Evolutionary conservation across 768 basidiomycete genomes (phyloP).

Genomic region (Russula sp.): DNA sequence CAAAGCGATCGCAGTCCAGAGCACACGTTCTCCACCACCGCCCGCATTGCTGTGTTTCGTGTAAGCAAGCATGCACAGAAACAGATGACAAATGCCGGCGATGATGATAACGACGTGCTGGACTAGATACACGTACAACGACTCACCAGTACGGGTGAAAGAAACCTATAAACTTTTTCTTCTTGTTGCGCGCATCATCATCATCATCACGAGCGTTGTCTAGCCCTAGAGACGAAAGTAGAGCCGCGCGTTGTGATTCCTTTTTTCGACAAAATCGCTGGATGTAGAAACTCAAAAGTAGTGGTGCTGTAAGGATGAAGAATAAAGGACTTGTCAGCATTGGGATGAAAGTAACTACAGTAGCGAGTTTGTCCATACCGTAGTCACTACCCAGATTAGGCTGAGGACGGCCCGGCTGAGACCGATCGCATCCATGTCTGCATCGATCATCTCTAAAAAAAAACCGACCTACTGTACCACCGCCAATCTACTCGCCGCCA

Average conservation of each 20-base stretch:
- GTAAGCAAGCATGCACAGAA: constrained; percentile 16
- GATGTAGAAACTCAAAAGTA: not conserved
- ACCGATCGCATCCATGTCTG: too few relatives aligned
- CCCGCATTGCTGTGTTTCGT: constrained; percentile 73
- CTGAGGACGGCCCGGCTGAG: too few relatives aligned
- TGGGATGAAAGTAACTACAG: constrained; percentile 1
- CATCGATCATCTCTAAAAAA: too few relatives aligned
- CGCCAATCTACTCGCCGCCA: too few relatives aligned
- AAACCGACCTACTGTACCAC: too few relatives aligned
- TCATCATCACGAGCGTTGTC: constrained; percentile 12
- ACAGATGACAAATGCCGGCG: too few relatives aligned
- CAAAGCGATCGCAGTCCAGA: constrained; percentile 86
- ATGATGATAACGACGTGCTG: not conserved
- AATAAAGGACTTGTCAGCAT: constrained; percentile 8
- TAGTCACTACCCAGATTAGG: too few relatives aligned
- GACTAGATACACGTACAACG: not conserved
- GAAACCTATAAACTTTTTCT: constrained; percentile 62
- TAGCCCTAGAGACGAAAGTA: constrained; percentile 21
- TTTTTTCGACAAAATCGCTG: not conserved
- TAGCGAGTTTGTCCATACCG: too few relatives aligned
- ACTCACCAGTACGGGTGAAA: constrained; percentile 96
- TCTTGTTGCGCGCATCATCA: not conserved
- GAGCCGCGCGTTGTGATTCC: constrained; percentile 4
- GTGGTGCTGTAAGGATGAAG: not conserved
- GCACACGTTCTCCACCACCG: constrained; percentile 92